Percentiles rank a stretch among this genome's conserved stretches.
Evolutionary conservation across 2,329 filamentous ascomycete genomes (phyloP).

Genomic region (Raffaelea albimanens): DNA sequence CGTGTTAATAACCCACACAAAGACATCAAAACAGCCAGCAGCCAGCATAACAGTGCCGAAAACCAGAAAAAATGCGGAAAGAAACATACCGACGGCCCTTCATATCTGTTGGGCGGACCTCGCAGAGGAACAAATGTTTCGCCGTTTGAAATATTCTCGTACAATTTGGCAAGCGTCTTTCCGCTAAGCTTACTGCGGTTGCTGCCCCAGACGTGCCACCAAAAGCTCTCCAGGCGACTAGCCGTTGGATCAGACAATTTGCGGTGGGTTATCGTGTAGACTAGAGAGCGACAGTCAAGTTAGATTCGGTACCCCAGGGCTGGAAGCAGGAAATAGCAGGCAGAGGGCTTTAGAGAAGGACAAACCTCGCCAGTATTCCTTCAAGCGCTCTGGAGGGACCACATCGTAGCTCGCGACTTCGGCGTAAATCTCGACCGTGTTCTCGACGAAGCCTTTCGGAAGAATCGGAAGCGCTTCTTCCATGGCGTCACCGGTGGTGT

Average conservation of each 20-base stretch:
- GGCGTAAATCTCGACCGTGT: constrained; percentile 40
- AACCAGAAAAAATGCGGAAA: background rate
- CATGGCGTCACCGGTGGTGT: no score
- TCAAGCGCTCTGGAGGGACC: constrained; percentile 42
- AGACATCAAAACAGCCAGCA: no score
- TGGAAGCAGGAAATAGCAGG: background rate
- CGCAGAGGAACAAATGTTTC: constrained; percentile 45
- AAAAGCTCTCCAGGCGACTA: constrained; percentile 53
- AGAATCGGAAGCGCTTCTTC: constrained; percentile 30
- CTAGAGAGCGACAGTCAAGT: constrained; percentile 23
- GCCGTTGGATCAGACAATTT: constrained; percentile 53
- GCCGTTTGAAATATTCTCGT: constrained; percentile 48
- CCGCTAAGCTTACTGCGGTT: constrained; percentile 43
- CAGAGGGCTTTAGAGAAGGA: background rate
- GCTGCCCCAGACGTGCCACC: constrained; percentile 58
- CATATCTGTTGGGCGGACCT: constrained; percentile 43
- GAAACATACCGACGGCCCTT: constrained; percentile 36
- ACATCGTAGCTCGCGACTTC: constrained; percentile 42
- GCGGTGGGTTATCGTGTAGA: constrained; percentile 51
- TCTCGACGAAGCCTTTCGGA: constrained; percentile 49
- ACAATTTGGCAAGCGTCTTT: constrained; percentile 43
- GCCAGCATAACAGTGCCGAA: background rate
- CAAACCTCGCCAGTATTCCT: constrained; percentile 48
- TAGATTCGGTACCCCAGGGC: background rate
- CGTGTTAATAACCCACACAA: no score